Evolutionary conservation across 1,284 basidiomycete genomes (phyloP).

Genomic region (Meira miltonrushii): DNA sequence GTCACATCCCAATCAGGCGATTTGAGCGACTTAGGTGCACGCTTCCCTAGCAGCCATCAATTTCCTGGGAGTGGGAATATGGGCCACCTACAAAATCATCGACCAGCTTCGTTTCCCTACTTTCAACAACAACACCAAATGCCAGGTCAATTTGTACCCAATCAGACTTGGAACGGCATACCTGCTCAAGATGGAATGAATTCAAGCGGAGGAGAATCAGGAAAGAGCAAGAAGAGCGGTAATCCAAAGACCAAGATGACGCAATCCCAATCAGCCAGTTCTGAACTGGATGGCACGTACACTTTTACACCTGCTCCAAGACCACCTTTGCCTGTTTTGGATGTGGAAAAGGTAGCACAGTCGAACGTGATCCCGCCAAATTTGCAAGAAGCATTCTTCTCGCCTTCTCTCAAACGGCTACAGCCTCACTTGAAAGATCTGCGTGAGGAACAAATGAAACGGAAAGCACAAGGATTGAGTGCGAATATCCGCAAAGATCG

Average conservation of each 20-base stretch:
- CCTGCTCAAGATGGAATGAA: no score
- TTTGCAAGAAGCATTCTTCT: conserved; percentile 1
- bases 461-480: conserved; percentile 18
- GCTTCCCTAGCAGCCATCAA: conserved; percentile 36
- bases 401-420: not conserved
- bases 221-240: conserved; percentile 11
- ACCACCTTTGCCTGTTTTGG: not conserved
- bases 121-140: no score
- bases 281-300: conserved; percentile 4
- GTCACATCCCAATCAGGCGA: not conserved
- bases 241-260: not conserved
- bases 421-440: conserved; percentile 23
- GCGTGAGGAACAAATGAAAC: conserved; percentile 19
- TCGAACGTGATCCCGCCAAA: not conserved
- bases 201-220: not conserved
- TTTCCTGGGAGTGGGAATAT: conserved; percentile 15
- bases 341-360: not conserved
- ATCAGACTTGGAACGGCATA: not conserved
- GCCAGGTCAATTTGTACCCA: no score
- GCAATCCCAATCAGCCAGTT: not conserved
- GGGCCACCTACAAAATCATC: no score
- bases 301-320: conserved; percentile 1
- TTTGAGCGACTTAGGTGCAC: conserved; percentile 22
- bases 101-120: no score
- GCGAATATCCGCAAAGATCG: conserved; percentile 18